Evolutionary conservation across 106 monocot species (phyloP), one percentile per base, ranked within the genome.

Genomic region (Cymbidium sinense): DNA sequence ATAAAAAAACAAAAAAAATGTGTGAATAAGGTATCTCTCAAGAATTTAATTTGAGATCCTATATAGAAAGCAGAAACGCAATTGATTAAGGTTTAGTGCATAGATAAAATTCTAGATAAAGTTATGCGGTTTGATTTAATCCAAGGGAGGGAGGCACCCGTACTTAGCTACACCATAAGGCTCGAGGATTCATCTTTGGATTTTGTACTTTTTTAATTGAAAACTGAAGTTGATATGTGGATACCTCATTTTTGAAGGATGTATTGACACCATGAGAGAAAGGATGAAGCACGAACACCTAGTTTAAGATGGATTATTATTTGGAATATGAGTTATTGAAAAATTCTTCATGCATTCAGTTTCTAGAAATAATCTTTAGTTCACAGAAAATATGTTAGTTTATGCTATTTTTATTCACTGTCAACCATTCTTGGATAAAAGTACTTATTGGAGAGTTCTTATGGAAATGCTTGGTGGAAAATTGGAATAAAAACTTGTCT

Each of bases 221-320:
- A 13, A 47, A 15, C 2, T 17, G 13, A 47, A 47, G 47, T 47
- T 47, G 23, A 58, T 2, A 4, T 9, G 31, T 67, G 65, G 65
- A 67, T 10, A 67, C 67, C 67, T 67, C 4, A 67, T 67, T 67
- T 67, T 67, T 21, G n/a, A 67, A 31, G 67, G 30, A 67, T 67
- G 1, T 28, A 1, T 67, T 31, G 27, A 31, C 1, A 65, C 65
- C 65, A 65, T 29, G 12, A 67, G 33, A 67, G 15, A 11, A 29
- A 64, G 28, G 0, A 2, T 33, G 33, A 67, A 67, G 31, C 33
- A 33, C 15, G 2, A 5, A 34, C 67, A 33, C 12, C 15, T 67
- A 13, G 10, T 67, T 67, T 67, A 7, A 31, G 33, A 33, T 67
- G 11, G 67, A 67, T 13, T 67, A 23, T 67, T 33, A 0, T 31